Evolutionary conservation across 108 stramenopile genomes (phyloP), one percentile per base, ranked within the genome.

Genomic region (Bacterosira constricta): DNA sequence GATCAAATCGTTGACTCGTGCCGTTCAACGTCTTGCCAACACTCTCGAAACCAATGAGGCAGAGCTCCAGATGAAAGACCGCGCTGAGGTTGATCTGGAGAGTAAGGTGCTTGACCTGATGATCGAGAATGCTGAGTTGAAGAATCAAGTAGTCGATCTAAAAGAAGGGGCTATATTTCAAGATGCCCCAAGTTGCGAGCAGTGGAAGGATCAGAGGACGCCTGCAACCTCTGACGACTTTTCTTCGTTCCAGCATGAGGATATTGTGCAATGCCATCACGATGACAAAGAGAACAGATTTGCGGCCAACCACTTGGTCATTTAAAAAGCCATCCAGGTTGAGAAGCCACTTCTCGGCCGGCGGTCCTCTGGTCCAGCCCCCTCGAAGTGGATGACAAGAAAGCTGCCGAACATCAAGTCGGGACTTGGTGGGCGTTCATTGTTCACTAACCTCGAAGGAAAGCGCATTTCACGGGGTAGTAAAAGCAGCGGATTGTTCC

Each of bases 31-130:
- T 3, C 66, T 67, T 44, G 54, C 66, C 20, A 10, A 41, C 30
- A 67, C 52, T 25, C 66, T 67, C 11, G 53, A 67, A 42, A 55
- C 53, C 6, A 67, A 55, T 20, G 66, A 67, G 31, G 54, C 29
- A 42, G 66, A 67, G 26, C 4, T 67, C 2, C 53, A 55, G 17
- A 36, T 51, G 17, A 46, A 54, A 6, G 66, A 67, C 12, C 38
- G 63, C 7, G 41, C 58, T 23, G 58, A 59, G 38, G 41, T 36
- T 41, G 63, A 64, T 17, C 34, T 64, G 38, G 39, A 67, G 30
- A 44, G 38, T 15, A 45, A 55, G 27, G 31, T 39, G 26, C 53
- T 41, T 10, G 38, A 67, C 30, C 54, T 67, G 26, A 4, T 42
- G 23, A 54, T 55, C 20, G 54, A 55, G 39, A 67, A 55, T 41